Evolutionary conservation across 75 land plant species (phyloP).

Genomic region (Sequoia sempervirens): DNA sequence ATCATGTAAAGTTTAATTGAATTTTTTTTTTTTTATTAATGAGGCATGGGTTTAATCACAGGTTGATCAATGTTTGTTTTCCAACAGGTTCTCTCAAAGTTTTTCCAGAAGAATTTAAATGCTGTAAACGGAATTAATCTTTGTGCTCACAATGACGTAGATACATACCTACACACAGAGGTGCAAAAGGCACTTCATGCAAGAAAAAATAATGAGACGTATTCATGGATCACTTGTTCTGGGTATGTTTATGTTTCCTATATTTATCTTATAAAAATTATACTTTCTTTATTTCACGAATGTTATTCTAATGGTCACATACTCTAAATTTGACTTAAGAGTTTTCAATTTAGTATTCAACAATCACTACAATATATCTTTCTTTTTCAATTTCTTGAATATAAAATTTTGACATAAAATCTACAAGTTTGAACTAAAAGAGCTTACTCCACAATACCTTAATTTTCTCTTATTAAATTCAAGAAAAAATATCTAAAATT

Average conservation of each 20-base stretch:
- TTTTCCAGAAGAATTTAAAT: not conserved
- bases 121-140: slow-evolving; percentile 4
- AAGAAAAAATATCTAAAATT: too few species aligned
- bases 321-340: too few species aligned
- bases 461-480: too few species aligned
- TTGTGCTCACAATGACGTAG: slow-evolving; percentile 10
- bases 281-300: not conserved
- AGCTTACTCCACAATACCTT: not conserved
- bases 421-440: not conserved
- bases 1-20: not conserved
- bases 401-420: not conserved
- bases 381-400: not conserved
- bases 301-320: not conserved
- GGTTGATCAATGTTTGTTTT: not conserved
- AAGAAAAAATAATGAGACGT: not conserved
- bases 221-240: too few species aligned
- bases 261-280: not conserved
- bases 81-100: not conserved
- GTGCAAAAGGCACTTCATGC: slow-evolving; percentile 38
- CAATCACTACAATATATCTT: not conserved
- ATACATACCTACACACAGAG: slow-evolving; percentile 17
- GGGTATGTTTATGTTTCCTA: too few species aligned
- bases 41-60: not conserved
- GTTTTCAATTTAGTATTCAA: too few species aligned
- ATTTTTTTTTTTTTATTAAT: not conserved